phyloP scores from a whole-genome alignment of 2,329 filamentous ascomycete species.

The Pseudogymnoascus sp. region DNA sequence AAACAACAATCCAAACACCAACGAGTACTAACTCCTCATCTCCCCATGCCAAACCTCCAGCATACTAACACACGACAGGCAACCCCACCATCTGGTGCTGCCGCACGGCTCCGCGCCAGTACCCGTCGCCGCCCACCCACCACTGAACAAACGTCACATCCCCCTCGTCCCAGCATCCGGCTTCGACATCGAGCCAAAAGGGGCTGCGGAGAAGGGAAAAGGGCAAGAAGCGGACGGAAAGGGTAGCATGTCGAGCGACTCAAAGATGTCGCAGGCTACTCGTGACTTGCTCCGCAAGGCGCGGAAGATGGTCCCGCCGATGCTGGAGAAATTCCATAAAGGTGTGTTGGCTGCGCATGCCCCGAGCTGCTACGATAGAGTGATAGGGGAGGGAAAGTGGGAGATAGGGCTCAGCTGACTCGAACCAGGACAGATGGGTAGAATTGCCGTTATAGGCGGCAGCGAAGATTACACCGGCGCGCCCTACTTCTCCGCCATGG shows the following conservation, averaged over 20 bases:
- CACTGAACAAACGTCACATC: constrained; percentile 8
- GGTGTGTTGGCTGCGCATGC: constrained; percentile 43
- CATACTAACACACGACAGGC: neutral
- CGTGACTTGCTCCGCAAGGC: constrained; percentile 72
- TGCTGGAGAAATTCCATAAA: constrained; percentile 95
- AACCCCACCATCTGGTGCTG: neutral
- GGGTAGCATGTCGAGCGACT: constrained; percentile 21
- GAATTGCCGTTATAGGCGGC: constrained; percentile 88
- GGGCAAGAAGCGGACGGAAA: neutral
- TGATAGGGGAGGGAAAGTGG: neutral
- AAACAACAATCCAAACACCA: neutral
- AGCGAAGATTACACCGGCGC: constrained; percentile 95
- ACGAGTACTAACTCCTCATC: neutral
- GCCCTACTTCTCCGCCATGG: constrained; percentile 97
- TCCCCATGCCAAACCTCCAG: neutral
- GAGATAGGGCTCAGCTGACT: neutral
- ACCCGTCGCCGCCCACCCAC: neutral
- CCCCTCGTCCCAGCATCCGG: constrained; percentile 6
- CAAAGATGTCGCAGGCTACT: constrained; percentile 58
- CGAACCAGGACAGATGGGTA: constrained; percentile 73
- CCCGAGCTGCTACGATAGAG: neutral
- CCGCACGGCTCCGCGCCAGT: neutral
- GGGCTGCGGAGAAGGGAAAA: neutral
- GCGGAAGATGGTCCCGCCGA: constrained; percentile 83
- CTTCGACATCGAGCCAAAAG: neutral